Conservation (phyloP, 2,329 filamentous ascomycete species). For the Fusarium longipes region DNA sequence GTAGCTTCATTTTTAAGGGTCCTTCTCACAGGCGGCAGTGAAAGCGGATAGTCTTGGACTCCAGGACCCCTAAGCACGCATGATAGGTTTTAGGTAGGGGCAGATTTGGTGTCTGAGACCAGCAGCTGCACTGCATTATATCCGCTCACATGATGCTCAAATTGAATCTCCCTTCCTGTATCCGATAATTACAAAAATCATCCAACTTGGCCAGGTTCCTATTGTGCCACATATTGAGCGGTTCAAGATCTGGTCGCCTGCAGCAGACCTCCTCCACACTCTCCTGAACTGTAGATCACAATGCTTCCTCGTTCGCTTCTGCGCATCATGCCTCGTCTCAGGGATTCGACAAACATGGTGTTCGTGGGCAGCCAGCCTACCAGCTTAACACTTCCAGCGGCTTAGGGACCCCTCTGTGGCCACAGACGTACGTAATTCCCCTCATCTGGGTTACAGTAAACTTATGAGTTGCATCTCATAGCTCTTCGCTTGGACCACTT, state of each 20-base stretch:
- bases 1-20: background rate
- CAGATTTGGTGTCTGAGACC: background rate
- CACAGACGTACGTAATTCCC: slow-evolving; percentile 15
- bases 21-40: slow-evolving; percentile 5
- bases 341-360: background rate
- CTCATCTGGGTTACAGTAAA: slow-evolving; percentile 2
- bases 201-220: background rate
- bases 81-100: background rate
- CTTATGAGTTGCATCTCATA: slow-evolving; percentile 20
- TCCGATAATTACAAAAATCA: background rate
- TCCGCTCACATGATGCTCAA: background rate
- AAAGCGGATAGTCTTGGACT: background rate
- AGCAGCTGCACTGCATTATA: background rate
- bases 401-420: slow-evolving; percentile 7
- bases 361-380: background rate
- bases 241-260: background rate
- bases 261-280: slow-evolving; percentile 4
- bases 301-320: slow-evolving; percentile 1
- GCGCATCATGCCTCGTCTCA: background rate
- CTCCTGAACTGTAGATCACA: background rate
- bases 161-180: background rate
- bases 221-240: background rate
- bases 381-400: slow-evolving; percentile 2
- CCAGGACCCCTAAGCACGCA: background rate
- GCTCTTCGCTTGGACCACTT: slow-evolving; percentile 33